Conservation (phyloP, 257 asterid genomes). For the Solanum tarapatanum region DNA sequence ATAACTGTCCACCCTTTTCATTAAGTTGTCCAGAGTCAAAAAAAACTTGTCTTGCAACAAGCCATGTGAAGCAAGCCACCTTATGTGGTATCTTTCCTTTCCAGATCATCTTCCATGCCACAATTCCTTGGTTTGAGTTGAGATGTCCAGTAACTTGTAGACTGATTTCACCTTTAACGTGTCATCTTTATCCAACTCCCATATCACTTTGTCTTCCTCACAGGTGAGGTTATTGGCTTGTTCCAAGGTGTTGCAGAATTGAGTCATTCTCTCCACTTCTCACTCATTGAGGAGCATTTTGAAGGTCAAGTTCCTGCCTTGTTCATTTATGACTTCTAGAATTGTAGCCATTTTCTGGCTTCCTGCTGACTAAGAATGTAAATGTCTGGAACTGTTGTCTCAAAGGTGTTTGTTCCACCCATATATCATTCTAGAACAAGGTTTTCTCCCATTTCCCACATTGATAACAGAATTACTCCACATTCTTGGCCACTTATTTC, state of each 20-base stretch:
- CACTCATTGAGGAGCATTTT: neutral
- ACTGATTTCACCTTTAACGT: neutral
- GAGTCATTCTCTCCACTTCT: neutral
- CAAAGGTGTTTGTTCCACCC: neutral
- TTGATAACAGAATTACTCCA: neutral
- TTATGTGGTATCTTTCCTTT: neutral
- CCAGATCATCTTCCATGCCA: neutral
- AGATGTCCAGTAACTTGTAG: neutral
- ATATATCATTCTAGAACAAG: neutral
- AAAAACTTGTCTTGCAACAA: neutral
- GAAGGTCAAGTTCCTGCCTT: neutral
- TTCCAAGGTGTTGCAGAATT: neutral
- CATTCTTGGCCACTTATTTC: neutral
- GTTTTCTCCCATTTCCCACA: neutral
- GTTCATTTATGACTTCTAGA: neutral
- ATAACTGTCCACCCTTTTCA: neutral
- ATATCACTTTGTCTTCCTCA: neutral
- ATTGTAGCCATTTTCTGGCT: neutral
- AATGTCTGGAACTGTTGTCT: neutral
- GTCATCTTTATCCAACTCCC: neutral
- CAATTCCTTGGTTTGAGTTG: neutral
- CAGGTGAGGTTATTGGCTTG: neutral
- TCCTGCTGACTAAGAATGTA: neutral
- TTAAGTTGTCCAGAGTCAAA: neutral
- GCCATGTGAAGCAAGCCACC: neutral